Percentiles rank a stretch among this genome's conserved stretches.
Evolutionary conservation across 192 early-diverging fungal genomes (phyloP).

Genomic region (Umbelopsis ramanniana): DNA sequence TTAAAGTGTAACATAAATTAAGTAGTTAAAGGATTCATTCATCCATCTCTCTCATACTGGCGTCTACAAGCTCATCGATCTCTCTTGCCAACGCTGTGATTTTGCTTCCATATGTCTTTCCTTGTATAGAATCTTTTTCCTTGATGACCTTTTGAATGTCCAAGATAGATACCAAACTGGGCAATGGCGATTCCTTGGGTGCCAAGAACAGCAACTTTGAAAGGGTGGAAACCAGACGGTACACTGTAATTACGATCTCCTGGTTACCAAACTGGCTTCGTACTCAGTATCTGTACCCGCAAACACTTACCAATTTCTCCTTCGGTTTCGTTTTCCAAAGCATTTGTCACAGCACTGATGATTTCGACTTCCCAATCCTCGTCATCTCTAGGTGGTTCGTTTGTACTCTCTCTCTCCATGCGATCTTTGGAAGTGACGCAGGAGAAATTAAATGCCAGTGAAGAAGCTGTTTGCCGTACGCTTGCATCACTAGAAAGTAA

Average conservation of each 20-base stretch:
- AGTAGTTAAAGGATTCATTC: background rate
- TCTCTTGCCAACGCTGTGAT: constrained; percentile 4
- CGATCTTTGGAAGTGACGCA: constrained; percentile 53
- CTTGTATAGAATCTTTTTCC: background rate
- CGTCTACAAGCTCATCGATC: constrained; percentile 1
- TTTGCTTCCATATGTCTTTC: background rate
- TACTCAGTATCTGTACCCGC: background rate
- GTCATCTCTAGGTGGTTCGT: constrained; percentile 45
- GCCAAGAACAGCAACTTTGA: constrained; percentile 38
- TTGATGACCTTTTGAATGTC: constrained; percentile 23
- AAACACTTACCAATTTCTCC: constrained; percentile 60
- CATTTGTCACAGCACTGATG: constrained; percentile 63
- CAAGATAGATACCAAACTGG: constrained; percentile 27
- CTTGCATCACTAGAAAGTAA: constrained; percentile 56
- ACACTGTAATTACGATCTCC: constrained; percentile 23
- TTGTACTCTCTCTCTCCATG: constrained; percentile 29
- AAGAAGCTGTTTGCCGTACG: constrained; percentile 66
- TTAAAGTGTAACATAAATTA: background rate
- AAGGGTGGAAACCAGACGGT: constrained; percentile 34
- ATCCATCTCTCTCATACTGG: background rate
- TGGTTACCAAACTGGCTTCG: background rate
- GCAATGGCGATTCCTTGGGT: constrained; percentile 17
- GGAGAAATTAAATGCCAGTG: constrained; percentile 71
- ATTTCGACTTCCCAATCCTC: constrained; percentile 77
- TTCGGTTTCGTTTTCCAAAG: constrained; percentile 61